These are phyloP conservation scores for Diaporthe batatas DNA, from an alignment of 2,329 filamentous ascomycete genomes.

Conservation along the genomic window DNA sequence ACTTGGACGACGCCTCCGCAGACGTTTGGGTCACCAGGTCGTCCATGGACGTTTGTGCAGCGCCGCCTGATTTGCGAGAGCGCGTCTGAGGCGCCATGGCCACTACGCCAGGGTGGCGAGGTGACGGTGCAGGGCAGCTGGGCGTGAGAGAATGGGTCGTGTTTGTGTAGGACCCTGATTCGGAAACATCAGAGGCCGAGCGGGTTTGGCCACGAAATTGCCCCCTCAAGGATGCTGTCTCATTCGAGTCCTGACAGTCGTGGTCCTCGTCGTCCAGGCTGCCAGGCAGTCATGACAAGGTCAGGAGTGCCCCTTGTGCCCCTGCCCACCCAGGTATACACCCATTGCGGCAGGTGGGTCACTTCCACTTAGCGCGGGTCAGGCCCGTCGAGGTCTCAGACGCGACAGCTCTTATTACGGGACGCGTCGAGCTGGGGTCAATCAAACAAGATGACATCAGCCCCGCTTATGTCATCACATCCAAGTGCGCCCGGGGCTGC, in stretches of 20 bases:
- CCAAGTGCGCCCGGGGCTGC: background rate
- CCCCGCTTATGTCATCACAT: slow-evolving; percentile 19
- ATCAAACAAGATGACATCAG: slow-evolving; percentile 36
- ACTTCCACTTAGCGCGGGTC: slow-evolving; percentile 24
- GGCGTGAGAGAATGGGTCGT: background rate
- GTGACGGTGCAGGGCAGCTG: background rate
- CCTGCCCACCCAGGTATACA: background rate
- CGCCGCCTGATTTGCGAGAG: slow-evolving; percentile 28
- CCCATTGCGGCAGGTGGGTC: background rate
- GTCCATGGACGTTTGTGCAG: slow-evolving; percentile 22
- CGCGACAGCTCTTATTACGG: slow-evolving; percentile 14
- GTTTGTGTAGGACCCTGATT: background rate
- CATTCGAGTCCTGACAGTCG: background rate
- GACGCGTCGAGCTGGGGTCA: slow-evolving; percentile 21
- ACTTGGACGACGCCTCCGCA: slow-evolving; percentile 1
- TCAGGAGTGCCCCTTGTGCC: slow-evolving; percentile 12
- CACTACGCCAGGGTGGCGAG: background rate
- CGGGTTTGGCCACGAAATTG: background rate
- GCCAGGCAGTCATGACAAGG: slow-evolving; percentile 32
- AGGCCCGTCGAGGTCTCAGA: slow-evolving; percentile 17
- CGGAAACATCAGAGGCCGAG: background rate
- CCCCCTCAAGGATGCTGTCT: background rate
- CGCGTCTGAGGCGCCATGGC: slow-evolving; percentile 42
- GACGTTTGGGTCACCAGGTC: slow-evolving; percentile 8
- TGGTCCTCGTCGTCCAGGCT: slow-evolving; percentile 19